phyloP scores from a whole-genome alignment of 2,329 filamentous ascomycete species.

The Boeremia lycopersici region DNA sequence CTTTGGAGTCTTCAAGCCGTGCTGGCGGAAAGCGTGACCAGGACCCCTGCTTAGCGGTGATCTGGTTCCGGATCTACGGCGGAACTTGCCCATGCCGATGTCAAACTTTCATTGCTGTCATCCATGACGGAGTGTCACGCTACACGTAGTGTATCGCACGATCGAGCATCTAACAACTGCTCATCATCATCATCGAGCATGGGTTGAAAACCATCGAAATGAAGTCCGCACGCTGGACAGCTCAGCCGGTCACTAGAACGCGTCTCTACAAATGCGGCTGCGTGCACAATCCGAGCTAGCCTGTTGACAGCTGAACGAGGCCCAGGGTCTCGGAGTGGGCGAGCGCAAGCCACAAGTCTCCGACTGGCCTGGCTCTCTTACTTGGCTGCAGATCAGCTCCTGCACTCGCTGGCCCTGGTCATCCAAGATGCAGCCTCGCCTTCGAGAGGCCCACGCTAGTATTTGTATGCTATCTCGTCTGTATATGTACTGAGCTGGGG shows the following conservation, averaged over 20 bases:
- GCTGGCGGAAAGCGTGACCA: constrained; percentile 1
- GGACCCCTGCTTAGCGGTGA: constrained; percentile 14
- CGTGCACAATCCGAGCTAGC: constrained; percentile 17
- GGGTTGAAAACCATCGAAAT: constrained; percentile 2
- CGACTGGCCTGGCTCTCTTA: constrained; percentile 10
- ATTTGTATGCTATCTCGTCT: constrained; percentile 22
- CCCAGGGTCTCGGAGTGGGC: constrained; percentile 22
- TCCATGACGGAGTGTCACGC: constrained; percentile 9
- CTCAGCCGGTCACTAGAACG: constrained; percentile 4
- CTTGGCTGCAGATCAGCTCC: constrained; percentile 22
- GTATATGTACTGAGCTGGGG: constrained; percentile 33
- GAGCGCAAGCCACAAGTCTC: constrained; percentile 31
- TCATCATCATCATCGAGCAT: constrained; percentile 9
- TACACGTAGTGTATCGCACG: neutral
- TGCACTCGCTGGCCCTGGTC: constrained; percentile 22
- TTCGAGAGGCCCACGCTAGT: constrained; percentile 30
- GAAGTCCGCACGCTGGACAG: constrained; percentile 7
- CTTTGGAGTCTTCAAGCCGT: constrained; percentile 2
- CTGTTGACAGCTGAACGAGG: constrained; percentile 23
- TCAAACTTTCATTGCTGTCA: constrained; percentile 1
- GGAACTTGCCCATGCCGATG: constrained; percentile 2
- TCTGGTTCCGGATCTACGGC: constrained; percentile 13
- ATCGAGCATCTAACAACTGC: neutral
- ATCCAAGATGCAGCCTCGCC: constrained; percentile 33
- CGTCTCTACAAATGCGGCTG: constrained; percentile 6